Evolutionary conservation across 495 filamentous ascomycete genomes (phyloP), one percentile per base, ranked within the genome.

Genomic region (Aspergillus saccharolyticus): DNA sequence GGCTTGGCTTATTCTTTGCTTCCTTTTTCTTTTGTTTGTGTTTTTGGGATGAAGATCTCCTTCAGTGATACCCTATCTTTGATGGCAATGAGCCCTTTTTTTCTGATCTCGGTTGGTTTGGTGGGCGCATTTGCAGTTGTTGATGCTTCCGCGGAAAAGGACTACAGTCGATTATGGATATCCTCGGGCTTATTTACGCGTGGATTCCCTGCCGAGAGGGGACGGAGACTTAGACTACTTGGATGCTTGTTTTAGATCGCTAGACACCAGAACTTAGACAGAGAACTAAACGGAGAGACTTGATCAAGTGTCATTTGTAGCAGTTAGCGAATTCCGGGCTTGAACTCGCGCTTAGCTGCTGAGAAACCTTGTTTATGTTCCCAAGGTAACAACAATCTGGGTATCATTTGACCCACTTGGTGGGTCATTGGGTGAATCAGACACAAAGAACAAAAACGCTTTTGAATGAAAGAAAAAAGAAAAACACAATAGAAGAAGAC

Each of bases 351-450:
- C 15, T n/a, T 48, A 49, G n/a, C 16, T 21, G 49, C 2, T 30
- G 21, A 55, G 18, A 14, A 20, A 55, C 21, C 19, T 21, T 19
- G 25, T 10, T 46, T 42, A 8, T 14, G n/a, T n/a, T n/a, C n/a
- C n/a, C n/a, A n/a, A 12, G 53, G 48, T 21, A 8, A 28, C 21
- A 8, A 28, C 21, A 21, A 22, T 48, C 42, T 55, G 53, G 53
- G 53, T 55, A 55, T 55, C 53, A 55, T 55, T 18, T 55, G 53
- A 24, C 28, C 18, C 16, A 9, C 21, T 44, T 44, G 5, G 25
- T 39, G 33, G 33, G 33, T 39, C 33, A 39, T 39, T 5, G 33
- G 33, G 33, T 39, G 14, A 39, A 39, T 12, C 4, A 30, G 14
- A 39, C 33, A 39, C 33, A 39, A 15, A 39, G 14, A 2, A 39